phyloP scores from a whole-genome alignment of 1,139 yeast species.

The Saccharomyces hybrid region DNA sequence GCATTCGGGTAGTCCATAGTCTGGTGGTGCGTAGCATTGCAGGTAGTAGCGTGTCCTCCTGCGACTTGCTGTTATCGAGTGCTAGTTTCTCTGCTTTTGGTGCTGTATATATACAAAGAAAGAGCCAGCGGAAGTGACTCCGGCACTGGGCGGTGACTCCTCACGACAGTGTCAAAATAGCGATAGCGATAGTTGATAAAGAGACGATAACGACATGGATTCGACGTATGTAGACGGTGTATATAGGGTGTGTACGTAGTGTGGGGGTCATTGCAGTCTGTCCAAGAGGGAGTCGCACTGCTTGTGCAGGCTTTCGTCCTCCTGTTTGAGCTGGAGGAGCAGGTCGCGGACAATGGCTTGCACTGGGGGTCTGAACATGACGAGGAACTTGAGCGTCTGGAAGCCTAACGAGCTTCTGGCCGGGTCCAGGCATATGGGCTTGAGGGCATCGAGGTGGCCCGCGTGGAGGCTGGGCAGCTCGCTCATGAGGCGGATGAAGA shows the following conservation, averaged over 20 bases:
- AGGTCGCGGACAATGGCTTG: constrained; percentile 58
- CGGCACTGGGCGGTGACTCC: neutral
- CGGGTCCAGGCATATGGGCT: constrained; percentile 79
- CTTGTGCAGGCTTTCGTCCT: constrained; percentile 47
- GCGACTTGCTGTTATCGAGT: neutral
- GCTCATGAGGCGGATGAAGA: constrained; percentile 72
- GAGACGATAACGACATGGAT: neutral
- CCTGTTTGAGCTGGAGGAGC: constrained; percentile 48
- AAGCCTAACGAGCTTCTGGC: constrained; percentile 73
- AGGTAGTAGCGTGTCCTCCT: neutral
- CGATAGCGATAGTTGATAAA: neutral
- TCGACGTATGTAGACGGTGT: neutral
- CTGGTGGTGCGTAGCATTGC: constrained; percentile 6
- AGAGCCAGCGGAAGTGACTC: neutral
- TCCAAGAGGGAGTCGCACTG: constrained; percentile 48
- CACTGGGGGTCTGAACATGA: constrained; percentile 88
- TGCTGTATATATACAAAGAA: constrained; percentile 1
- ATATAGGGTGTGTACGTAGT: neutral
- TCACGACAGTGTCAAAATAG: neutral
- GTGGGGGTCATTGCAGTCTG: constrained; percentile 16
- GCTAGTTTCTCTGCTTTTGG: neutral
- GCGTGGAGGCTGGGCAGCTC: constrained; percentile 73
- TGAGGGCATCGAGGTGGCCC: constrained; percentile 53
- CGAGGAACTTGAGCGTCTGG: constrained; percentile 68
- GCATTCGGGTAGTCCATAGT: constrained; percentile 1